phyloP scores from a whole-genome alignment of 1,284 basidiomycete genomes.

The Veloporphyrellus conicus region DNA sequence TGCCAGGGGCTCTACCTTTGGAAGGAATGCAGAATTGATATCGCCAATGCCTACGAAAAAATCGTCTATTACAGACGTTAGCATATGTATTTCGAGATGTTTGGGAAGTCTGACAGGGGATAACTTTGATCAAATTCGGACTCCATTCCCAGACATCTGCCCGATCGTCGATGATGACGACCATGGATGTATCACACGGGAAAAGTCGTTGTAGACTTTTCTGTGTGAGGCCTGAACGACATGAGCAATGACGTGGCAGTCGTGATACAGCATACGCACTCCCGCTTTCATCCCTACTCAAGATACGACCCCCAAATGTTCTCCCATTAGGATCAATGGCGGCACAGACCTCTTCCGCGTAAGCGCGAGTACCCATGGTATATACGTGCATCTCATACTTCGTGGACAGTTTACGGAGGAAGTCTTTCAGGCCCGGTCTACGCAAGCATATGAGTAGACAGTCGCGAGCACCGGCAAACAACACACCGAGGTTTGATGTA shows the following conservation, averaged over 20 bases:
- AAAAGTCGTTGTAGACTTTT: conserved; percentile 91
- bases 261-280: conserved; percentile 50
- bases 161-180: conserved; percentile 97
- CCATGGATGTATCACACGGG: conserved; percentile 97
- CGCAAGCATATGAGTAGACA: conserved; percentile 15
- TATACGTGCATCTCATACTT: conserved; percentile 99
- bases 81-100: neutral
- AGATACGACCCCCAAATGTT: conserved; percentile 82
- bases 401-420: conserved; percentile 67
- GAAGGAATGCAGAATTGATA: conserved; percentile 92
- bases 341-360: conserved; percentile 92
- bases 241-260: conserved; percentile 8
- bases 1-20: conserved; percentile 61
- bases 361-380: conserved; percentile 97
- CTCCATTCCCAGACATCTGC: conserved; percentile 97
- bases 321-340: conserved; percentile 87
- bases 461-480: conserved; percentile 6
- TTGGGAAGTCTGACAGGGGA: conserved; percentile 71
- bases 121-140: conserved; percentile 93
- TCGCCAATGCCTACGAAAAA: conserved; percentile 99
- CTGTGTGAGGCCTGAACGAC: conserved; percentile 66
- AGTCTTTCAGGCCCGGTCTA: conserved; percentile 84
- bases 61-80: conserved; percentile 60
- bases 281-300: conserved; percentile 93
- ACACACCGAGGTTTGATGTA: conserved; percentile 92